Evolutionary conservation across 129 eudicot genomes (phyloP).

Genomic region (Arctium minus): DNA sequence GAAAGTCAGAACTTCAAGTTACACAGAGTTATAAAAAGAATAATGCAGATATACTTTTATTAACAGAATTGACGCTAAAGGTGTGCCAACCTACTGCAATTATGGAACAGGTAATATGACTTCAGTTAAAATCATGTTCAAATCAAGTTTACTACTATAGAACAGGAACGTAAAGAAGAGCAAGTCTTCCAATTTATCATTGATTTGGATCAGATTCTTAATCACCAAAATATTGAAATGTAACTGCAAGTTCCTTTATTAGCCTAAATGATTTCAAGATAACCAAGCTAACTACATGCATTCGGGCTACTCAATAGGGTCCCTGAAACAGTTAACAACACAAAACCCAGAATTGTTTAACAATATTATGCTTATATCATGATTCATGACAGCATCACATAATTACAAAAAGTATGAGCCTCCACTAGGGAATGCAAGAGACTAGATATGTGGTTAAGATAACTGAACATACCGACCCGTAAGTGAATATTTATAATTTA

Average conservation of each 20-base stretch:
- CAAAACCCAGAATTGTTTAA: background rate
- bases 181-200: background rate
- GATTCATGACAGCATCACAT: background rate
- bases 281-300: background rate
- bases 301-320: background rate
- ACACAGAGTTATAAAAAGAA: background rate
- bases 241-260: background rate
- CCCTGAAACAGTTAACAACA: background rate
- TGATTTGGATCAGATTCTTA: background rate
- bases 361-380: background rate
- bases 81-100: background rate
- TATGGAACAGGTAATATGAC: background rate
- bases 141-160: background rate
- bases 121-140: background rate
- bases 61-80: background rate
- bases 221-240: background rate
- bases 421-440: background rate
- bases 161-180: background rate
- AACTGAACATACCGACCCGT: too few relatives aligned
- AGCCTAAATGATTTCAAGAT: background rate
- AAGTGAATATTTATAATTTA: too few relatives aligned
- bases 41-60: background rate
- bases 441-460: too few relatives aligned
- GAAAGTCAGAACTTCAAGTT: conserved; percentile 25
- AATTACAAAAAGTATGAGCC: background rate